Percentiles rank a stretch among this genome's conserved stretches.
These are phyloP conservation scores for Chaetothyriales sp. DNA, from an alignment of 2,329 filamentous ascomycete species.

Conservation along the genomic window DNA sequence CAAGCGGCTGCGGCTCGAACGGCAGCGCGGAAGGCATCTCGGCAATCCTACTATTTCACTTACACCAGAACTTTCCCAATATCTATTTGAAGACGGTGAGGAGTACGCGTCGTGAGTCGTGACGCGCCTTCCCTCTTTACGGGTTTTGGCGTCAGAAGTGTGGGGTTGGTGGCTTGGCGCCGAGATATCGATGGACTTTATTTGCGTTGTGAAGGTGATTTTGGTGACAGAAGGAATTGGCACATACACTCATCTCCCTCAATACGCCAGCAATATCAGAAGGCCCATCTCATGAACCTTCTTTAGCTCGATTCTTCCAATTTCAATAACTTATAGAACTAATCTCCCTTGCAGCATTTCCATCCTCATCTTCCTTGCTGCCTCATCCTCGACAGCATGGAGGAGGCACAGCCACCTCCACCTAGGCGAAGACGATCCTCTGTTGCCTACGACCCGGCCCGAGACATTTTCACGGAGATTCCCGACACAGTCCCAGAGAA, in stretches of 20 bases:
- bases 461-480: conserved; percentile 21
- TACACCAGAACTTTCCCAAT: neutral
- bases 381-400: neutral
- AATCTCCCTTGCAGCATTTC: neutral
- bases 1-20: conserved; percentile 8
- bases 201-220: too few species aligned
- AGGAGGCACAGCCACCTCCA: conserved; percentile 5
- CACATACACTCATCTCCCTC: too few species aligned
- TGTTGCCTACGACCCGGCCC: conserved; percentile 22
- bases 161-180: too few species aligned
- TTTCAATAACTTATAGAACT: neutral
- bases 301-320: neutral
- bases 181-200: too few species aligned
- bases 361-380: neutral
- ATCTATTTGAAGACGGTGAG: too few species aligned
- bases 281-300: neutral
- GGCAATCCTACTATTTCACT: neutral
- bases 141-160: too few species aligned
- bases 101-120: too few species aligned
- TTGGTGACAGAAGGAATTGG: too few species aligned
- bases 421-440: conserved; percentile 14
- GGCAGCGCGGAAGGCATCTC: neutral
- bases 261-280: too few species aligned
- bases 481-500: conserved; percentile 15
- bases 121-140: too few species aligned